Percentiles rank a stretch among this genome's conserved stretches.
Conservation (phyloP, 139 green algal species). For the Eudorina sp. region DNA sequence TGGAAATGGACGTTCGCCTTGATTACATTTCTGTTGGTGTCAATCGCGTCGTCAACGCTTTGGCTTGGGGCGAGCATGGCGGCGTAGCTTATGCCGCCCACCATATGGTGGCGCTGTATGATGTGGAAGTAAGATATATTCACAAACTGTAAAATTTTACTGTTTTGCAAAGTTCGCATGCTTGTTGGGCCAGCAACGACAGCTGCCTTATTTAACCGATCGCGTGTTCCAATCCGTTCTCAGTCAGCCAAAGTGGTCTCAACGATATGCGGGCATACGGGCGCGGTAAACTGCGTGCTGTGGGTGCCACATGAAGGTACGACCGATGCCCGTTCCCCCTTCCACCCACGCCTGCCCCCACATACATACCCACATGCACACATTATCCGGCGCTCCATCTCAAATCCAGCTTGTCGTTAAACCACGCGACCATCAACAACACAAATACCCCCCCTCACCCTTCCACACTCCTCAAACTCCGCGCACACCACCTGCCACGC, state of each 20-base stretch:
- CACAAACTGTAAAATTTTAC: neutral
- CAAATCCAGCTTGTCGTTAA: no score
- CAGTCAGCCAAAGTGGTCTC: constrained; percentile 68
- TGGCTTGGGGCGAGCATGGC: constrained; percentile 79
- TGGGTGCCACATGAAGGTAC: constrained; percentile 73
- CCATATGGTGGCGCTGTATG: constrained; percentile 76
- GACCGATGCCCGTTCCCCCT: neutral
- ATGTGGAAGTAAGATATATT: constrained; percentile 66
- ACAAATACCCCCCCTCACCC: no score
- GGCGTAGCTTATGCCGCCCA: constrained; percentile 81
- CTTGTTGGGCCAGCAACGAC: no score
- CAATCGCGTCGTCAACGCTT: constrained; percentile 73
- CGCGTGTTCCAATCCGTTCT: neutral
- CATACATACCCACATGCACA: no score
- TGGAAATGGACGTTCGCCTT: constrained; percentile 36
- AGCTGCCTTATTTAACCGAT: neutral
- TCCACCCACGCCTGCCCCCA: neutral
- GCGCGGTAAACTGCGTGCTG: constrained; percentile 81
- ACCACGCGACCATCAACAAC: no score
- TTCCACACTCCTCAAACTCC: no score
- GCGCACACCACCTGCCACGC: neutral
- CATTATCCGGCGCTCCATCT: no score
- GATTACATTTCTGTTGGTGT: constrained; percentile 75
- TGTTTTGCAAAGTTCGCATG: neutral
- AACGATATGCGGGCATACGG: constrained; percentile 82